Percentiles rank a stretch among this genome's conserved stretches.
Evolutionary conservation across 2,329 filamentous ascomycete genomes (phyloP).

Genomic region (Lasiodiplodia theobromae): DNA sequence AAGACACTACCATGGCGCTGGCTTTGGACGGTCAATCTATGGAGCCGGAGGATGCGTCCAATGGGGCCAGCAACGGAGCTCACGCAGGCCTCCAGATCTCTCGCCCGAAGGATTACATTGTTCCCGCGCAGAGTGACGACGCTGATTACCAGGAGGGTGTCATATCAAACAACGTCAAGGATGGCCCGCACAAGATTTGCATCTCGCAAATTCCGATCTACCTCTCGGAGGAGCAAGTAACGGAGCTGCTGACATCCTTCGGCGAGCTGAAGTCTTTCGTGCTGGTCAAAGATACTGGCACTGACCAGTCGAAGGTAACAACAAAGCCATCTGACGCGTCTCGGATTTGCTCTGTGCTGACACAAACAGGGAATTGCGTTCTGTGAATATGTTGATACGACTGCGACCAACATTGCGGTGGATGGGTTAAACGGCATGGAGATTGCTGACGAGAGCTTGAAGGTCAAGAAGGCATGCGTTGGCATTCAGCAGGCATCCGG

Average conservation of each 20-base stretch:
- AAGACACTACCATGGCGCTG: conserved; percentile 89
- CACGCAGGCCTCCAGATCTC: conserved; percentile 73
- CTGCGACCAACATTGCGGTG: conserved; percentile 81
- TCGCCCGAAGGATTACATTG: conserved; percentile 96
- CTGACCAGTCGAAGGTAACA: conserved; percentile 85
- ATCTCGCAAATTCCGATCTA: conserved; percentile 88
- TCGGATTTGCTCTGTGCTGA: conserved; percentile 29
- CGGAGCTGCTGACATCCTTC: conserved; percentile 87
- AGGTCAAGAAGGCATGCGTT: conserved; percentile 87
- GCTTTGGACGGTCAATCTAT: conserved; percentile 90
- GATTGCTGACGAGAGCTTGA: conserved; percentile 84
- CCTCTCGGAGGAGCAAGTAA: conserved; percentile 88
- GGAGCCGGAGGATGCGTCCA: conserved; percentile 70
- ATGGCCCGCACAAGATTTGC: conserved; percentile 94
- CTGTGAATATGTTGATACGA: conserved; percentile 86
- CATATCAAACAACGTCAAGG: conserved; percentile 81
- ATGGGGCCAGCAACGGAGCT: conserved; percentile 61
- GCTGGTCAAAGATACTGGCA: conserved; percentile 83
- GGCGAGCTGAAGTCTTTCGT: conserved; percentile 92
- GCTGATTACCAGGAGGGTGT: conserved; percentile 76
- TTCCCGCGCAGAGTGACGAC: conserved; percentile 79
- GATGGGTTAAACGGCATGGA: conserved; percentile 94
- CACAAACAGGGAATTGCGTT: conserved; percentile 85
- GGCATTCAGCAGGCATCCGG: conserved; percentile 92
- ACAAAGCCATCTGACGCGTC: conserved; percentile 31